These are phyloP conservation scores for Naganishia randhawae DNA, from an alignment of 768 basidiomycete genomes.

Conservation along the genomic window DNA sequence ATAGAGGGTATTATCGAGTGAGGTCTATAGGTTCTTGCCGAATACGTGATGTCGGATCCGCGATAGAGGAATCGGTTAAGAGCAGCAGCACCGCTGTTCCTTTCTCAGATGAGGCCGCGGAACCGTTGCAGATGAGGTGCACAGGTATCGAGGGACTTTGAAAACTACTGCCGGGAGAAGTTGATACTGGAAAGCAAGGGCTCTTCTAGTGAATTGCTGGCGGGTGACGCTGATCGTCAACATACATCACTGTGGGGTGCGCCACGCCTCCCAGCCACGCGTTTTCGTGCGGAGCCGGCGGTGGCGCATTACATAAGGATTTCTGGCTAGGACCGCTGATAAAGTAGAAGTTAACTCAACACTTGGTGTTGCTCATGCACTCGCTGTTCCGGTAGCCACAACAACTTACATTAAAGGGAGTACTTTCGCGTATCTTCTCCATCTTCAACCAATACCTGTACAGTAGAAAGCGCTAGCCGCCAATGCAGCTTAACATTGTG, in stretches of 20 bases:
- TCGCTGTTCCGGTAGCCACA: too few relatives aligned
- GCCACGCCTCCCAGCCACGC: background rate
- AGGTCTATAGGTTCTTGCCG: background rate
- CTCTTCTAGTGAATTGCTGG: background rate
- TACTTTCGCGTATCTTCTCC: too few relatives aligned
- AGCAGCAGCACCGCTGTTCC: background rate
- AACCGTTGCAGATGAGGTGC: background rate
- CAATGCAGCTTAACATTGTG: too few relatives aligned
- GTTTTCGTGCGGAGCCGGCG: background rate
- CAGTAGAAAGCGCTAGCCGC: too few relatives aligned
- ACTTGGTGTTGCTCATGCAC: background rate
- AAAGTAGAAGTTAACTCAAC: slow-evolving; percentile 6
- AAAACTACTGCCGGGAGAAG: background rate
- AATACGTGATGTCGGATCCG: too few relatives aligned
- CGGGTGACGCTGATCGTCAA: background rate
- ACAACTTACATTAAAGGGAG: too few relatives aligned
- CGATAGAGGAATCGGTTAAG: background rate
- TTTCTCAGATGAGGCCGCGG: background rate
- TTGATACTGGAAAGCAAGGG: too few relatives aligned
- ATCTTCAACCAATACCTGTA: too few relatives aligned
- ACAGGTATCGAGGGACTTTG: background rate
- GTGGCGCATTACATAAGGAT: background rate
- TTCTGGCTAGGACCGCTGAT: background rate
- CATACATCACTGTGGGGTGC: background rate
- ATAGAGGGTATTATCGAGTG: background rate